These are phyloP conservation scores for Coemansia sp. DNA, from an alignment of 192 early-diverging fungal genomes.

Conservation along the genomic window DNA sequence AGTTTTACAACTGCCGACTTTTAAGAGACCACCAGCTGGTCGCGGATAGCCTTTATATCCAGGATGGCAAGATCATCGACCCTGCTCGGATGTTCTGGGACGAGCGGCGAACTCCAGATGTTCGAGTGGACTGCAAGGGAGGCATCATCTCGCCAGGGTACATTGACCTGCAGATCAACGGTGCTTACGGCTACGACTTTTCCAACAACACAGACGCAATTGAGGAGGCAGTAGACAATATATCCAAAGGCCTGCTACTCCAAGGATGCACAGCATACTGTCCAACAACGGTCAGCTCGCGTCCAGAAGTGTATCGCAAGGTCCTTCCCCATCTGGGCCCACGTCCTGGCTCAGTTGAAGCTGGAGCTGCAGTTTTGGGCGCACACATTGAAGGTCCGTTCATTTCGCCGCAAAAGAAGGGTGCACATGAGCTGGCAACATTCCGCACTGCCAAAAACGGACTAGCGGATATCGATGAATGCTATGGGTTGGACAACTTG, in stretches of 20 bases:
- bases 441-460: conserved; percentile 63
- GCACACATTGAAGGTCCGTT: conserved; percentile 71
- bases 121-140: conserved; percentile 69
- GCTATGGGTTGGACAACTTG: conserved; percentile 67
- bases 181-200: conserved; percentile 81
- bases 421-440: conserved; percentile 67
- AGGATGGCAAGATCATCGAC: conserved; percentile 76
- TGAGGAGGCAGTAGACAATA: conserved; percentile 60
- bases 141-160: conserved; percentile 75
- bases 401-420: conserved; percentile 69
- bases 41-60: conserved; percentile 71
- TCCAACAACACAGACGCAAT: conserved; percentile 61
- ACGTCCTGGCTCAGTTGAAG: conserved; percentile 59
- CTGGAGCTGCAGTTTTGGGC: conserved; percentile 70
- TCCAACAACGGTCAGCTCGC: conserved; percentile 76
- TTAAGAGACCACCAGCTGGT: conserved; percentile 73
- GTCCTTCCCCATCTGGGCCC: conserved; percentile 59
- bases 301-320: conserved; percentile 67
- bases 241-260: conserved; percentile 71
- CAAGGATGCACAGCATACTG: conserved; percentile 80
- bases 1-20: conserved; percentile 75
- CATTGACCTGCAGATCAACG: conserved; percentile 81
- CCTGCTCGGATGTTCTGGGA: conserved; percentile 69
- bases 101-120: conserved; percentile 61
- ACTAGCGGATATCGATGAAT: conserved; percentile 61